Conservation (phyloP, 2,329 filamentous ascomycete genomes). For the Nannizziopsis barbatae region DNA sequence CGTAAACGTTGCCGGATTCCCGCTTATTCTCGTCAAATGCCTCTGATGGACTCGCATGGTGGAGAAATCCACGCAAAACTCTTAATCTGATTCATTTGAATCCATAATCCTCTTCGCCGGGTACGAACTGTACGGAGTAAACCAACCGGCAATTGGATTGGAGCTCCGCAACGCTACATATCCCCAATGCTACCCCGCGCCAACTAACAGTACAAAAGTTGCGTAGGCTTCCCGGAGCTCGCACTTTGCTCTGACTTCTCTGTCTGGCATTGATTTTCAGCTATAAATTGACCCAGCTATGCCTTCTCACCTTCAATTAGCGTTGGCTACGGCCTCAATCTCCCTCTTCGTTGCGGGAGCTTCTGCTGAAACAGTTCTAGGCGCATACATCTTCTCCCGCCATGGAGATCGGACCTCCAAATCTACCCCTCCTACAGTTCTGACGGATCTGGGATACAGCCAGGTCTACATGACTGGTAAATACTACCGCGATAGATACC, state of each 20-base stretch:
- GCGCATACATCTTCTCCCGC: slow-evolving; percentile 76
- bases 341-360: slow-evolving; percentile 17
- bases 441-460: slow-evolving; percentile 70
- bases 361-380: slow-evolving; percentile 57
- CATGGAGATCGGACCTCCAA: slow-evolving; percentile 85
- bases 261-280: neutral
- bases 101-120: neutral
- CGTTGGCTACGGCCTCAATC: slow-evolving; percentile 16
- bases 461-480: slow-evolving; percentile 61
- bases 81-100: neutral
- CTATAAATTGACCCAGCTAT: neutral
- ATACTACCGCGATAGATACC: slow-evolving; percentile 68
- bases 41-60: neutral
- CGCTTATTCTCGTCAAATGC: neutral
- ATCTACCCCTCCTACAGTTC: slow-evolving; percentile 53
- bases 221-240: too few relatives aligned
- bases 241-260: neutral
- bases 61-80: neutral
- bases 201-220: too few relatives aligned
- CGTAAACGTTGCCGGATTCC: neutral
- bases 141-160: neutral
- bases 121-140: neutral
- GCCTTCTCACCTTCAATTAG: slow-evolving; percentile 3
- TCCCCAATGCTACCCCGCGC: too few relatives aligned
- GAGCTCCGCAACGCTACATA: neutral